These are phyloP conservation scores for Ceratocystis albifundus DNA, from an alignment of 2,329 filamentous ascomycete species.

Conservation along the genomic window DNA sequence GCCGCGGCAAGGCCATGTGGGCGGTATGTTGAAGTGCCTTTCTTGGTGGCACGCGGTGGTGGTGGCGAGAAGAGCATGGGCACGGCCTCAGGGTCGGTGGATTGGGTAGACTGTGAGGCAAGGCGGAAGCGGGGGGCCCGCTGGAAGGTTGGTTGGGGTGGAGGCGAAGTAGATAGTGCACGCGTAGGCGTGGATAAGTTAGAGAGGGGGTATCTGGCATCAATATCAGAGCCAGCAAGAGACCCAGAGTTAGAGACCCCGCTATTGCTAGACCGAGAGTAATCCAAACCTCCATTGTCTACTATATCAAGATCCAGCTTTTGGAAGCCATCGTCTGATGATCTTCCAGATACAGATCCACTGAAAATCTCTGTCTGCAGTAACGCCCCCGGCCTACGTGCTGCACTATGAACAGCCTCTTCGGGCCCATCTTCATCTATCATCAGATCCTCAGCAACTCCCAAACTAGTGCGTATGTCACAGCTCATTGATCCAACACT, in stretches of 20 bases:
- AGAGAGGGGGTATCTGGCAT: too few relatives aligned
- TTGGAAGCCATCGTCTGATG: not conserved
- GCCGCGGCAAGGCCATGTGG: constrained; percentile 32
- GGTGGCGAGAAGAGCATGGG: constrained; percentile 29
- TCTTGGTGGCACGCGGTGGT: not conserved
- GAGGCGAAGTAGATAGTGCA: constrained; percentile 17
- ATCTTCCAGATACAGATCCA: not conserved
- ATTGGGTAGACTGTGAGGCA: constrained; percentile 18
- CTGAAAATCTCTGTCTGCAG: constrained; percentile 5
- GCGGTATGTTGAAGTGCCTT: constrained; percentile 26
- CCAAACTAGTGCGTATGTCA: not conserved
- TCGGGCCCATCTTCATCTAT: not conserved
- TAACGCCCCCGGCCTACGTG: not conserved
- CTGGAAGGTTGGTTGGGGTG: constrained; percentile 33
- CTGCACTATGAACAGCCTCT: not conserved
- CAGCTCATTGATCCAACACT: not conserved
- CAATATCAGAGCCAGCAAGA: too few relatives aligned
- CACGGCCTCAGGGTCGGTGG: constrained; percentile 24
- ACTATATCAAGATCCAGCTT: too few relatives aligned
- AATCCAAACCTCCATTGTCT: too few relatives aligned
- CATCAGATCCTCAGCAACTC: not conserved
- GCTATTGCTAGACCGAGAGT: too few relatives aligned
- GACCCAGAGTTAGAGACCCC: too few relatives aligned
- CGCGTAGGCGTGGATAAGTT: too few relatives aligned
- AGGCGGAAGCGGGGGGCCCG: constrained; percentile 34